These are phyloP conservation scores for Malus orientalis DNA, from an alignment of 306 rosid species.

Conservation along the genomic window DNA sequence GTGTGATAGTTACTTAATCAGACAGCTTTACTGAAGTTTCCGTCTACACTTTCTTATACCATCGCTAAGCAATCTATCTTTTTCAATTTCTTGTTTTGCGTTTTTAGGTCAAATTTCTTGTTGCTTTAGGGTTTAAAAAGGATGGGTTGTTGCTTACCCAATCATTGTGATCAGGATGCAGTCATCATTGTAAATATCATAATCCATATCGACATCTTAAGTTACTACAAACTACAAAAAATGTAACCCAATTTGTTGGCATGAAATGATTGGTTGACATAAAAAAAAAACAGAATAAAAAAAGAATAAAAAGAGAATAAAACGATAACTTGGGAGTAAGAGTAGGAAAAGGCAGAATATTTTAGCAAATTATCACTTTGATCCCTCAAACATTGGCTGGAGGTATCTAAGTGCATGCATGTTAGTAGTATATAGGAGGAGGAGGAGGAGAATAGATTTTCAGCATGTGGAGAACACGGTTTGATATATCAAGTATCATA, in stretches of 20 bases:
- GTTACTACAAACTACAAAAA: not conserved
- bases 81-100: too few species aligned
- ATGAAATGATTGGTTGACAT: not conserved
- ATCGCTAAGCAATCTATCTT: not conserved
- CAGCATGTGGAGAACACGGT: too few species aligned
- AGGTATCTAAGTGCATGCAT: not conserved
- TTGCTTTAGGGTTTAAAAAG: not conserved
- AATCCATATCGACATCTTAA: not conserved
- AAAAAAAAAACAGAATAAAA: not conserved
- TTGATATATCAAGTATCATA: too few species aligned
- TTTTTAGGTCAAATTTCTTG: too few species aligned
- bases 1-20: too few species aligned
- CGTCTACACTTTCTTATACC: too few species aligned
- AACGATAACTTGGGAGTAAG: not conserved
- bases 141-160: not conserved
- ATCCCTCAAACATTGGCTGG: not conserved
- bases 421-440: too few species aligned
- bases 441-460: too few species aligned
- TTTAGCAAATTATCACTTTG: not conserved
- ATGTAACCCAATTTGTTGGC: not conserved
- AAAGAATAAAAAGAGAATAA: not conserved
- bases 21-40: too few species aligned
- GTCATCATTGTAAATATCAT: not conserved
- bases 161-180: not conserved
- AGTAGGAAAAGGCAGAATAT: not conserved